Percentiles rank a stretch among this genome's conserved stretches.
Evolutionary conservation across 768 basidiomycete species (phyloP).

Genomic region (Hypholoma fasciculare): DNA sequence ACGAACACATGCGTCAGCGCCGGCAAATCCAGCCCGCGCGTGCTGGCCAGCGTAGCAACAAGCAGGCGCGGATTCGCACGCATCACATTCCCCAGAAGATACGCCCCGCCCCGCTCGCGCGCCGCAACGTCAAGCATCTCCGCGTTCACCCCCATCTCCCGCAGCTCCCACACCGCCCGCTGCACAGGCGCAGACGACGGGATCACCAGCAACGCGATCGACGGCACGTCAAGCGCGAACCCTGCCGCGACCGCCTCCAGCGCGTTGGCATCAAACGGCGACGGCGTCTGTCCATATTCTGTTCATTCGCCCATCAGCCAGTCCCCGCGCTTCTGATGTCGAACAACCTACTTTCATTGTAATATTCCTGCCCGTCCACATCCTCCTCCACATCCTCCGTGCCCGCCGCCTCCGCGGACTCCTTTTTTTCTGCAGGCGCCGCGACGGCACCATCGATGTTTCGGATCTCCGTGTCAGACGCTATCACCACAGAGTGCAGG

Average conservation of each 20-base stretch:
- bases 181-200: constrained; percentile 61
- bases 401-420: constrained; percentile 31
- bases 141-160: constrained; percentile 66
- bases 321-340: constrained; percentile 1
- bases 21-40: constrained; percentile 73
- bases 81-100: constrained; percentile 33
- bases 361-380: constrained; percentile 11
- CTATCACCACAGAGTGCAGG: constrained; percentile 61
- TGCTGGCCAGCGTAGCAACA: constrained; percentile 68
- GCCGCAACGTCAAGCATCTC: constrained; percentile 54
- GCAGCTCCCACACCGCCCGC: constrained; percentile 65
- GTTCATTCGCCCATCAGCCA: constrained; percentile 16
- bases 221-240: constrained; percentile 75
- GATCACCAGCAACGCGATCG: constrained; percentile 65
- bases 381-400: constrained; percentile 53
- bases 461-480: constrained; percentile 51
- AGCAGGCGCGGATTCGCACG: constrained; percentile 61
- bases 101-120: constrained; percentile 39
- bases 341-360: constrained; percentile 17
- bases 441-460: constrained; percentile 54
- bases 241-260: constrained; percentile 70
- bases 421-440: constrained; percentile 9
- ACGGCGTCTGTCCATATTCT: constrained; percentile 47
- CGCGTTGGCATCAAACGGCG: constrained; percentile 53
- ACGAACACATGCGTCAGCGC: constrained; percentile 76